Evolutionary conservation across 495 filamentous ascomycete species (phyloP).

Genomic region (Aspergillus indologenus): DNA sequence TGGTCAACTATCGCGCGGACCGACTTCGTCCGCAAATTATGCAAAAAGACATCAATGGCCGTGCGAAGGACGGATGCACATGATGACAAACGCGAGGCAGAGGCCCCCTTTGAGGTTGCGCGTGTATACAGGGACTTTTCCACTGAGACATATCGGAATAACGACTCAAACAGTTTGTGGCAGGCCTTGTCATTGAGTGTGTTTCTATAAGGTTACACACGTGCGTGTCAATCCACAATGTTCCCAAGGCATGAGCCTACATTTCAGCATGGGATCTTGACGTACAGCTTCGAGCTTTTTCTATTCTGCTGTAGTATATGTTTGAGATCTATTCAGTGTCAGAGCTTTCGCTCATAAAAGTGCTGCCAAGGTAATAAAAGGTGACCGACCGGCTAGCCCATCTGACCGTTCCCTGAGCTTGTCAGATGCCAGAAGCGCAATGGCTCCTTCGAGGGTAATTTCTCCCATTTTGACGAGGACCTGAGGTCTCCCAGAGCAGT

Average conservation of each 20-base stretch:
- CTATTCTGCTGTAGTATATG: conserved; percentile 61
- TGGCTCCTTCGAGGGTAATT: conserved; percentile 38
- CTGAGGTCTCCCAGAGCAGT: conserved; percentile 5
- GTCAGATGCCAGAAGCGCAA: conserved; percentile 48
- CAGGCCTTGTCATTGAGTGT: conserved; percentile 70
- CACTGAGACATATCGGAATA: conserved; percentile 65
- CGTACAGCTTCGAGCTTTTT: conserved; percentile 55
- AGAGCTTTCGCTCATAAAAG: conserved; percentile 12
- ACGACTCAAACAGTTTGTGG: conserved; percentile 74
- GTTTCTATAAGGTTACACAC: conserved; percentile 32
- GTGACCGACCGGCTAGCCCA: conserved; percentile 48
- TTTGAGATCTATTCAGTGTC: conserved; percentile 50
- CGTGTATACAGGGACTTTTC: conserved; percentile 65
- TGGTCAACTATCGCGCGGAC: conserved; percentile 75
- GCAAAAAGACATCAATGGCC: conserved; percentile 63
- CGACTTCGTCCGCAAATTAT: conserved; percentile 69
- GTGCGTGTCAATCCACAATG: conserved; percentile 18
- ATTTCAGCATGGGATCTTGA: not conserved
- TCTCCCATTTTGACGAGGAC: conserved; percentile 22
- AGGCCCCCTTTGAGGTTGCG: conserved; percentile 45
- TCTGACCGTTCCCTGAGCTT: conserved; percentile 50
- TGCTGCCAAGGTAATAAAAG: conserved; percentile 1
- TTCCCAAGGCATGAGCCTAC: not conserved
- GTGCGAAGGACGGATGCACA: conserved; percentile 71
- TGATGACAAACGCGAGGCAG: conserved; percentile 58